Base-by-base conservation (phyloP, 148 eudicot species). In the Mesembryanthemum crystallinum region DNA sequence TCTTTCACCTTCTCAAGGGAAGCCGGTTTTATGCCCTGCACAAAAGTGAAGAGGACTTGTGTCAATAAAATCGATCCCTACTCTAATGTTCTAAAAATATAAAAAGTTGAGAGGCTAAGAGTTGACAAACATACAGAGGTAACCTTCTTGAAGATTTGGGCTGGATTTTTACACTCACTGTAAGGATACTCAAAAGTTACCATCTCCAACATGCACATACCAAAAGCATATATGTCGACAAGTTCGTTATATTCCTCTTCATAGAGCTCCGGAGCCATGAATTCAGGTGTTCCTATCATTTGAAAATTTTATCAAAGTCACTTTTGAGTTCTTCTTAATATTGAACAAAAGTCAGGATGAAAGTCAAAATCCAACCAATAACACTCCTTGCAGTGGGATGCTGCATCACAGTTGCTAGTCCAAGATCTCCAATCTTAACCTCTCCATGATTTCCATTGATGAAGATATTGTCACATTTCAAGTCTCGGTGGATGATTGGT, bases 181-280 rank as follows among this genome's bases (percentile, higher is more conserved):
- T 93, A 93, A 64, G 98, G 98, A 79, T 93, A 93, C 43, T 93
- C 97, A 73, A 85, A 79, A 42, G 94, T 91, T 23, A 91, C 87
- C 90, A 94, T 85, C 83, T 94, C 98, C 77, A 91, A 82, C 84
- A 94, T 85, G 87, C 97, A 94, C 98, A 94, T 89, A 49, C 97
- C 98, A 66, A 94, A 94, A 30, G 98, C 86, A 84, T 94, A 94
- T 81, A 94, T 79, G 77, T 94, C 98, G 17, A 87, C 94, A 47
- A 91, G 87, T 83, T 91, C 98, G 67, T 91, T 86, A 69, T 94
- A 94, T 58, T 94, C 83, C 83, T 91, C 98, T 76, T 94, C 97
- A 58, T 91, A 94, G 0, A 91, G 87, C 86, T 94, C 98, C 14
- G 98, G 98, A 60, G 98, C 98, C 98, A 93, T 91, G 76, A 93